A percentile compares a stretch with the other conserved stretches of the same genome.
phyloP scores from a whole-genome alignment of 192 early-diverging fungal species.

The Kickxella alabastrina region DNA sequence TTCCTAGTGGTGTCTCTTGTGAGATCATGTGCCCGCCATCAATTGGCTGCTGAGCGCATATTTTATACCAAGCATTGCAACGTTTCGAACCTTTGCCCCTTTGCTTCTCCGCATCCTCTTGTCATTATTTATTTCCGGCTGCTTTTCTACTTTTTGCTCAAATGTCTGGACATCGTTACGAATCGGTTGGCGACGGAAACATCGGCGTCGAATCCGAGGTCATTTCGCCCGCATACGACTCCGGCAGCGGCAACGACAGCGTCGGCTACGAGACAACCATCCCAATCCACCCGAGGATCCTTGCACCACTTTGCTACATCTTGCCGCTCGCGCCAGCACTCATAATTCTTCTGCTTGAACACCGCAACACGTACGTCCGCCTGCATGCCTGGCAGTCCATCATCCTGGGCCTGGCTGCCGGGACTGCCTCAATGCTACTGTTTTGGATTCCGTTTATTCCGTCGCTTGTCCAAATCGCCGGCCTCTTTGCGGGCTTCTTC shows the following conservation, averaged over 20 bases:
- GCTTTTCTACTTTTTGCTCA: background rate
- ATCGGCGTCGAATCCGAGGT: slow-evolving; percentile 45
- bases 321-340: slow-evolving; percentile 27
- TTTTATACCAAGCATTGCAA: no score
- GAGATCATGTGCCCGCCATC: no score
- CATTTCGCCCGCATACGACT: slow-evolving; percentile 23
- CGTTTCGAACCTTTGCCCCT: background rate
- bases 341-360: slow-evolving; percentile 35
- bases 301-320: slow-evolving; percentile 47
- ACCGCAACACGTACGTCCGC: slow-evolving; percentile 44
- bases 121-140: background rate
- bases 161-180: slow-evolving; percentile 42
- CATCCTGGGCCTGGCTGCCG: slow-evolving; percentile 21
- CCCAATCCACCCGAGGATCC: slow-evolving; percentile 45
- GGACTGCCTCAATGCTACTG: slow-evolving; percentile 26
- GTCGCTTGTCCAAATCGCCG: slow-evolving; percentile 26
- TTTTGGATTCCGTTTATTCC: slow-evolving; percentile 43
- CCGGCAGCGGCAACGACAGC: slow-evolving; percentile 24
- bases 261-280: slow-evolving; percentile 47
- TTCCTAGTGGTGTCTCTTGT: no score
- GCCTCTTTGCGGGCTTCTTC: slow-evolving; percentile 18
- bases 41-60: no score
- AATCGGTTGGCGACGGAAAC: slow-evolving; percentile 45
- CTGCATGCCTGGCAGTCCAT: slow-evolving; percentile 50
- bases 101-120: background rate